phyloP scores from a whole-genome alignment of 768 basidiomycete species.

The Phallus indusiatus region DNA sequence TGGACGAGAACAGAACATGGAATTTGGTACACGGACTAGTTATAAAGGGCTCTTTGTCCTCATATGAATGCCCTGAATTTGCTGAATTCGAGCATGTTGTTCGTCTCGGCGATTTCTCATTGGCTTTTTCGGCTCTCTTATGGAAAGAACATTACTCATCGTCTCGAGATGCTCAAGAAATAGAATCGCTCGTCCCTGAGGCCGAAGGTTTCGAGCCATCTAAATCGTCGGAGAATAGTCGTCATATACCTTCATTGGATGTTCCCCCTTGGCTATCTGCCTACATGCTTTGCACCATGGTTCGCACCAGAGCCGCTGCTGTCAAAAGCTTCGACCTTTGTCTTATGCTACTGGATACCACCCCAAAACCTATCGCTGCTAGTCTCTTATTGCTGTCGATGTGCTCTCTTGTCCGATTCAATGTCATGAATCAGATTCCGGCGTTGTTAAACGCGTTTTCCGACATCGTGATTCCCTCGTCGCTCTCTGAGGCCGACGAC shows the following conservation, averaged over 20 bases:
- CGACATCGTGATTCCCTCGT: background rate
- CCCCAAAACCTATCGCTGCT: background rate
- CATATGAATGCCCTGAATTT: conserved; percentile 2
- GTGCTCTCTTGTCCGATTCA: background rate
- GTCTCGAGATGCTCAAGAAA: background rate
- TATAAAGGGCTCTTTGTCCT: background rate
- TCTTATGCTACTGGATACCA: background rate
- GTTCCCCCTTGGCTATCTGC: background rate
- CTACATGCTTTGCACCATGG: background rate
- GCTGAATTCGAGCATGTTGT: conserved; percentile 1
- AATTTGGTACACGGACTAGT: background rate
- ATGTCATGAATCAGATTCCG: background rate
- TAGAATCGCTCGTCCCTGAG: background rate
- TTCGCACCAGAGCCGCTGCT: background rate
- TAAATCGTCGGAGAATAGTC: background rate
- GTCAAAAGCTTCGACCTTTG: background rate
- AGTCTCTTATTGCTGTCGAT: background rate
- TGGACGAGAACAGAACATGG: conserved; percentile 4
- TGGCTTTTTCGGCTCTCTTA: background rate
- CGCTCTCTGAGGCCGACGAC: background rate
- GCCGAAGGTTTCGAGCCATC: background rate
- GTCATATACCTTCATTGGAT: background rate
- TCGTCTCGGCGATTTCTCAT: background rate
- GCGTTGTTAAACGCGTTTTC: background rate
- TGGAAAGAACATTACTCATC: background rate